Evolutionary conservation across 371 early-diverging fungal species (phyloP).

Genomic region (Parasitella parasitica): DNA sequence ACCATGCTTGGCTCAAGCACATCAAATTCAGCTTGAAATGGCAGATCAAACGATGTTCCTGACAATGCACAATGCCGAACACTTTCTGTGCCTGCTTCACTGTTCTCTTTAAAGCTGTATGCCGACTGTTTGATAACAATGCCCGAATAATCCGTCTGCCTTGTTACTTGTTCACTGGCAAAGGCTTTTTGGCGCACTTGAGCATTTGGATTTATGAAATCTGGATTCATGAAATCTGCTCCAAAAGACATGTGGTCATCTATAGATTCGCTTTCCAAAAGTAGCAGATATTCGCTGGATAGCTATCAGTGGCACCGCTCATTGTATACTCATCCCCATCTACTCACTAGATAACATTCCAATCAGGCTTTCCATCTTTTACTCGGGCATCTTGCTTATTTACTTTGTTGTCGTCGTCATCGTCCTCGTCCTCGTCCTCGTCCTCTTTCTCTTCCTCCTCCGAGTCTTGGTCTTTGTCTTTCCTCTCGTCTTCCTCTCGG

Average conservation of each 20-base stretch:
- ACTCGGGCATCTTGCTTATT: not conserved
- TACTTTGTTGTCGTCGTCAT: too few species aligned
- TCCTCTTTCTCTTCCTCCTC: not conserved
- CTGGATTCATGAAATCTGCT: slow-evolving; percentile 17
- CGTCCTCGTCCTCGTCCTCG: slow-evolving; percentile 1
- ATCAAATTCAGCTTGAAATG: slow-evolving; percentile 27
- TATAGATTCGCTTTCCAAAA: slow-evolving; percentile 25
- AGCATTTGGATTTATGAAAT: slow-evolving; percentile 24
- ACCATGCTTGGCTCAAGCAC: slow-evolving; percentile 22
- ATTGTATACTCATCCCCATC: not conserved
- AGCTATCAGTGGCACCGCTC: not conserved
- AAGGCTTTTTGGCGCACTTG: slow-evolving; percentile 28
- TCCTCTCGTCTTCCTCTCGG: not conserved
- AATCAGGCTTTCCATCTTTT: slow-evolving; percentile 3
- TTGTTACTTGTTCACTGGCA: slow-evolving; percentile 20
- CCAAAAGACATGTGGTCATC: not conserved
- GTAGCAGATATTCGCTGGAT: slow-evolving; percentile 37
- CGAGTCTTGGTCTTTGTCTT: too few species aligned
- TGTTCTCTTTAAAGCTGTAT: not conserved
- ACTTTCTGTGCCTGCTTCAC: slow-evolving; percentile 3
- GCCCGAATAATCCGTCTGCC: slow-evolving; percentile 22
- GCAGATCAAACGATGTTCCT: slow-evolving; percentile 18
- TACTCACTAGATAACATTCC: slow-evolving; percentile 19
- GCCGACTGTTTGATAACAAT: slow-evolving; percentile 4
- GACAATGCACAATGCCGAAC: slow-evolving; percentile 33